Percentiles rank a stretch among this genome's conserved stretches.
These are phyloP conservation scores for Geotrichum candidum DNA, from an alignment of 1,139 yeast species.

Conservation along the genomic window DNA sequence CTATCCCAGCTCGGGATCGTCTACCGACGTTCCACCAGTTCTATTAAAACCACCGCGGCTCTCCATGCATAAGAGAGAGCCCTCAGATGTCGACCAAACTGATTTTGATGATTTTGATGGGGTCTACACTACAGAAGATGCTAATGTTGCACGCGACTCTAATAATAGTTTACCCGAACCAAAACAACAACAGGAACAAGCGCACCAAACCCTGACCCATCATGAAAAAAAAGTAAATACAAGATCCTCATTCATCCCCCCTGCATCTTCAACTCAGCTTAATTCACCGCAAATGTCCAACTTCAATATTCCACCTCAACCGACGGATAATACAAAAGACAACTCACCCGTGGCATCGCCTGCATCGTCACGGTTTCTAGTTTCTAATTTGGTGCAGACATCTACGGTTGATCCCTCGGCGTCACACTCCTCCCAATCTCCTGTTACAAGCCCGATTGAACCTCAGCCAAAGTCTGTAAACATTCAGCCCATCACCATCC, in stretches of 20 bases:
- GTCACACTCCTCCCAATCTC: constrained; percentile 4
- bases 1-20: background rate
- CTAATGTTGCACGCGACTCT: background rate
- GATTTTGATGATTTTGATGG: constrained; percentile 14
- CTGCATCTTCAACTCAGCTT: background rate
- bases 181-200: background rate
- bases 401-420: background rate
- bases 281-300: background rate
- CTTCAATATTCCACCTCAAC: background rate
- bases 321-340: background rate
- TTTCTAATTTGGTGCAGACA: background rate
- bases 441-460: constrained; percentile 5
- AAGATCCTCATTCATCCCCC: background rate
- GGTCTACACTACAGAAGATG: background rate
- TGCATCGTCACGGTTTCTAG: constrained; percentile 1
- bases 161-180: background rate
- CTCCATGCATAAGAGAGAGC: background rate
- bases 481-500: background rate
- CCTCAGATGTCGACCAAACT: background rate
- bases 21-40: constrained; percentile 3
- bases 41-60: constrained; percentile 12
- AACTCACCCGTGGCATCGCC: background rate
- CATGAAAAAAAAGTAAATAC: background rate
- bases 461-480: background rate
- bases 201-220: background rate